Percentiles rank a stretch among this genome's conserved stretches.
Conservation (phyloP, 129 eudicot species). For the Centaurea solstitialis region DNA sequence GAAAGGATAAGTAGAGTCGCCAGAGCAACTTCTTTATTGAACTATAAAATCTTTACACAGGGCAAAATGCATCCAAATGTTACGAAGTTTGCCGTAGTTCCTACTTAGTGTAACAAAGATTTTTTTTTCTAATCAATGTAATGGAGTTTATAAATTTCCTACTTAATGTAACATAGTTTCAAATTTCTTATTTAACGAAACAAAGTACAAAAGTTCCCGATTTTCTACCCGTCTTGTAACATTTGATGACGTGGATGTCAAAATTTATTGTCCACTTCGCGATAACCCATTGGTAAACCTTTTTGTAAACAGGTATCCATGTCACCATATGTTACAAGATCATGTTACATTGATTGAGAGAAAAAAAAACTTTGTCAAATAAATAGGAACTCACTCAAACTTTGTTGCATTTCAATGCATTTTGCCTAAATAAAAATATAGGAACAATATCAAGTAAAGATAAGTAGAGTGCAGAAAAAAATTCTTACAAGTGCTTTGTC, state of each 20-base stretch:
- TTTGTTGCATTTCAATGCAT: background rate
- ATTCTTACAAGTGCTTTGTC: slow-evolving; percentile 71
- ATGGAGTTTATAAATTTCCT: background rate
- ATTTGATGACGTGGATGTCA: background rate
- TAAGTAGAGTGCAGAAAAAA: background rate
- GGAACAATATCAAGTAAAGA: background rate
- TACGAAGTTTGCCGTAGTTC: background rate
- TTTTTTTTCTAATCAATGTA: background rate
- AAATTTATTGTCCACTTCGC: background rate
- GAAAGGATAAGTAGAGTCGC: background rate
- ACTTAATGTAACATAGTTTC: background rate
- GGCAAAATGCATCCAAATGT: background rate
- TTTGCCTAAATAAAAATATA: background rate
- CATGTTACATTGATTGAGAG: background rate
- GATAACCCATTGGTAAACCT: background rate
- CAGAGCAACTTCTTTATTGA: background rate
- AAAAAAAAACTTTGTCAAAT: background rate
- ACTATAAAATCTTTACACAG: background rate
- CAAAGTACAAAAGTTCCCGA: background rate
- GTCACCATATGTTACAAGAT: background rate
- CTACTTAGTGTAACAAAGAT: background rate
- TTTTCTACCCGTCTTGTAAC: background rate
- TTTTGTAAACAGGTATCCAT: background rate
- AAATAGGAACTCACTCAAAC: background rate
- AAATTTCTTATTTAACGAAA: background rate